Evolutionary conservation across 306 rosid genomes (phyloP), one percentile per base, ranked within the genome.

Genomic region (Prunus padus): DNA sequence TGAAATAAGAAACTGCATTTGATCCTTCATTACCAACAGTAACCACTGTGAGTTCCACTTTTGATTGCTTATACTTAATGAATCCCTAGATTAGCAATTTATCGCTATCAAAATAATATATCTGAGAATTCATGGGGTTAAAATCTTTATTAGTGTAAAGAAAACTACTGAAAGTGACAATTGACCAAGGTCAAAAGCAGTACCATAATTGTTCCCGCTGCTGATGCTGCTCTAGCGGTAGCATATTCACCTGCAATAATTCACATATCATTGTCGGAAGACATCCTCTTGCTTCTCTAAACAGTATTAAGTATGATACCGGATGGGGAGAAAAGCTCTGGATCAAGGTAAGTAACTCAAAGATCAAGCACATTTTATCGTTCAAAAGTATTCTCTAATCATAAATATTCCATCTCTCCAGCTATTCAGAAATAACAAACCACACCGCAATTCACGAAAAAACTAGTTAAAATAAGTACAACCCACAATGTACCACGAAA

Each of bases 151-250:
- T 16, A 55, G 45, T 23, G 28, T 13, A 37, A n/a, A 6, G 31
- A 18, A 15, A 40, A 15, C 28, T 33, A 40, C 20, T 68, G 37
- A 50, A 74, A 37, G 62, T 20, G 69, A 73, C 18, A 54, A 60
- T 54, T 15, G 67, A 66, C 47, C 76, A 50, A 50, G 69, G 54
- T 79, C n/a, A 78, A 45, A 84, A 71, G 28, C 8, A 23, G 28
- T 83, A 92, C 97, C 97, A 92, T 92, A 78, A 92, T 89, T 62
- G 96, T 92, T 81, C 93, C 93, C 8, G 91, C 93, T 2, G 97
- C 88, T 54, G 96, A 92, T 71, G 97, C 96, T 70, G 96, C 96
- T 84, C 97, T 84, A 19, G 97, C 97, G 10, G 97, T 91, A 19
- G 97, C 97, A 86, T 89, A 87, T 79, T 91, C 97, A 64, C 97